Conservation (phyloP, 768 basidiomycete genomes). For the Gloeostereum incarnatum region DNA sequence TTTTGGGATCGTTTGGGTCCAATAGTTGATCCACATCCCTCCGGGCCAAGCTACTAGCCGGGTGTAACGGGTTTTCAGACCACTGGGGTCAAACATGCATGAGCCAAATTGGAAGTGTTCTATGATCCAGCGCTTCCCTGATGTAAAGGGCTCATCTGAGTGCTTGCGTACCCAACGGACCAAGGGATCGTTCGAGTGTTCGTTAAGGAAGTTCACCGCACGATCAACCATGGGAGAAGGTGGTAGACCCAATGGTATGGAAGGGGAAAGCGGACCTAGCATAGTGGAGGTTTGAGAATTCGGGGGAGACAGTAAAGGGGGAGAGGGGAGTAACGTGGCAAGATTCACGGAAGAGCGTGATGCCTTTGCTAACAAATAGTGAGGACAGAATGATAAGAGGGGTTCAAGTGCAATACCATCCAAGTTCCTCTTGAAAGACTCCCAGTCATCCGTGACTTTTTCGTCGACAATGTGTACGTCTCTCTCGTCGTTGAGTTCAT, state of each 20-base stretch:
- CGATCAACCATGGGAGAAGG: constrained; percentile 18
- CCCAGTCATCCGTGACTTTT: constrained; percentile 41
- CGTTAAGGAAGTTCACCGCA: constrained; percentile 26
- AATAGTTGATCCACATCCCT: constrained; percentile 53
- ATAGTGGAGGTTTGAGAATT: neutral
- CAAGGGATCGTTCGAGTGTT: constrained; percentile 31
- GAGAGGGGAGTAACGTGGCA: neutral
- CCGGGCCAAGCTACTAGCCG: constrained; percentile 37
- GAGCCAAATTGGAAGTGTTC: constrained; percentile 51
- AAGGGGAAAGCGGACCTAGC: constrained; percentile 5
- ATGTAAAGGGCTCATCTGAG: constrained; percentile 37
- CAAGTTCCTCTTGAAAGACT: constrained; percentile 28
- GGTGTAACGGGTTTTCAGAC: constrained; percentile 38
- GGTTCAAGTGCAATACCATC: constrained; percentile 11
- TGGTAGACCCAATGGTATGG: constrained; percentile 7
- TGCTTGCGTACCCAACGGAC: constrained; percentile 45
- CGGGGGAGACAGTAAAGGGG: neutral
- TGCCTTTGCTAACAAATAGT: neutral
- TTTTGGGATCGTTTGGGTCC: constrained; percentile 36
- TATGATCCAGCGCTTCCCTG: constrained; percentile 39
- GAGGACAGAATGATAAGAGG: neutral
- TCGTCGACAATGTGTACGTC: constrained; percentile 34
- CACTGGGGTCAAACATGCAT: constrained; percentile 48
- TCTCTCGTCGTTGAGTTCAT: constrained; percentile 31
- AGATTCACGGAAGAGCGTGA: neutral